Percentiles rank a stretch among this genome's conserved stretches.
phyloP scores from a whole-genome alignment of 1,139 yeast genomes.

The Candida sp. region DNA sequence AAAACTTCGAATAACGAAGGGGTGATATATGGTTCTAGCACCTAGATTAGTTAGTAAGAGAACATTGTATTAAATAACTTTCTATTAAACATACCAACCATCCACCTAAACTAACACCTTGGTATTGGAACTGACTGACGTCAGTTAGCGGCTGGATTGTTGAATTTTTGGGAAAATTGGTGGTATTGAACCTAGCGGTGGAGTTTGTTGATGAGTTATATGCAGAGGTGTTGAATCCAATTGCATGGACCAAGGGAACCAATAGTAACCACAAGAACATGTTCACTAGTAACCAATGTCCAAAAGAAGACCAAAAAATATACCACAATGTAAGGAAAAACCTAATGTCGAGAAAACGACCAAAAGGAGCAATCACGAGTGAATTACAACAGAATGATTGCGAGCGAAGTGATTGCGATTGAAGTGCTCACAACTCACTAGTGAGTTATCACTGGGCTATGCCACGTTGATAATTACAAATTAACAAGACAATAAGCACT shows the following conservation, averaged over 20 bases:
- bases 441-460: too few relatives aligned
- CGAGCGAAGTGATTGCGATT: too few relatives aligned
- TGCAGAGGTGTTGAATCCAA: neutral
- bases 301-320: too few relatives aligned
- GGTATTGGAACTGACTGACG: conserved; percentile 21
- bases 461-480: too few relatives aligned
- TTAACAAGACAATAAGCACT: too few relatives aligned
- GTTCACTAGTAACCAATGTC: too few relatives aligned
- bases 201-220: neutral
- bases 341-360: too few relatives aligned
- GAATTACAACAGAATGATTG: too few relatives aligned
- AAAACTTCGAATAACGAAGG: conserved; percentile 52
- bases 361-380: too few relatives aligned
- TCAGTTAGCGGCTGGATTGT: conserved; percentile 10
- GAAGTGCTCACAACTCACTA: too few relatives aligned
- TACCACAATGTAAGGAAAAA: conserved; percentile 2
- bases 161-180: neutral
- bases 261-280: neutral
- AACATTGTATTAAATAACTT: neutral
- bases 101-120: conserved; percentile 62
- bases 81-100: conserved; percentile 30
- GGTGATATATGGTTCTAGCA: conserved; percentile 63
- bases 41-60: conserved; percentile 11
- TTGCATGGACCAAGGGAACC: too few relatives aligned
- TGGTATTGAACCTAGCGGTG: neutral